Percentiles rank a stretch among this genome's conserved stretches.
Conservation (phyloP, 495 filamentous ascomycete species). For the Amphirosellinia nigrospora region DNA sequence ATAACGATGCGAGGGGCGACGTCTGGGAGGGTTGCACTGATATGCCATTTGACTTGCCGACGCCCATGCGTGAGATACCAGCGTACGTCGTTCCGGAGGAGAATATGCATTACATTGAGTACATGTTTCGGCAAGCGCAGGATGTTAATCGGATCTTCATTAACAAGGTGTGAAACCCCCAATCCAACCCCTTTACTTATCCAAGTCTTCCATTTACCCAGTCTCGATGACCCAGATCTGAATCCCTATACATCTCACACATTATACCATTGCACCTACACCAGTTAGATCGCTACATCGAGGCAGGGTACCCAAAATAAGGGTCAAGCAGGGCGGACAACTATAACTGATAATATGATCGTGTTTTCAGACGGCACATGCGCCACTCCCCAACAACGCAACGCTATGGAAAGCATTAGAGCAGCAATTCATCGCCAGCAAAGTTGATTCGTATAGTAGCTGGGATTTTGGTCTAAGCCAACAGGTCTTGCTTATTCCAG, state of each 20-base stretch:
- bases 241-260: not conserved
- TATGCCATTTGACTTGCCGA: conserved; percentile 44
- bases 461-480: conserved; percentile 42
- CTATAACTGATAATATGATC: not conserved
- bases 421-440: conserved; percentile 35
- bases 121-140: conserved; percentile 41
- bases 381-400: conserved; percentile 34
- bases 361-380: conserved; percentile 35
- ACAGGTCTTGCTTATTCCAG: conserved; percentile 53
- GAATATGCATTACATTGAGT: conserved; percentile 41
- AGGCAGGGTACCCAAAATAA: not conserved
- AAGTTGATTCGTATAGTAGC: conserved; percentile 39
- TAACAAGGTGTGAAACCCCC: conserved; percentile 34
- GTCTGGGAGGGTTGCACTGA: conserved; percentile 43
- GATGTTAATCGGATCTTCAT: conserved; percentile 44
- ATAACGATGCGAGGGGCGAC: conserved; percentile 37
- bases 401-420: conserved; percentile 40
- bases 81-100: conserved; percentile 35
- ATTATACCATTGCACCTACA: not conserved
- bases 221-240: not conserved
- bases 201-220: not conserved
- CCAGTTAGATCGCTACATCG: not conserved
- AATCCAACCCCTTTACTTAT: not conserved
- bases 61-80: conserved; percentile 35
- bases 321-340: too few species aligned